Conservation (phyloP, 2,329 filamentous ascomycete genomes). For the Phialocephala subalpina region DNA sequence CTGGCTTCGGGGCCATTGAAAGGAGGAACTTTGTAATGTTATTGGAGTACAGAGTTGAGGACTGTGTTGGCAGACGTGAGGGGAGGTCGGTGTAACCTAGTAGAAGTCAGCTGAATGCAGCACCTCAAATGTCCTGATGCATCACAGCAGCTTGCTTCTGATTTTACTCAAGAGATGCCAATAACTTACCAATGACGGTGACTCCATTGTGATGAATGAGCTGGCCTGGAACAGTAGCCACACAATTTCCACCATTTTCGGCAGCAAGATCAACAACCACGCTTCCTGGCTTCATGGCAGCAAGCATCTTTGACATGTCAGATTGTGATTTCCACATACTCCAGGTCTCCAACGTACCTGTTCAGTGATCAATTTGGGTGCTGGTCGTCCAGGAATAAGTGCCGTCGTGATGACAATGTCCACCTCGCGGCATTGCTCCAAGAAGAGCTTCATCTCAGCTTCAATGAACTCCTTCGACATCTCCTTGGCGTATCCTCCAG, state of each 20-base stretch:
- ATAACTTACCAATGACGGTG: slow-evolving; percentile 76
- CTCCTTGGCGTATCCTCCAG: slow-evolving; percentile 89
- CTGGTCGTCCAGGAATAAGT: slow-evolving; percentile 84
- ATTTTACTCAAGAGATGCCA: not conserved
- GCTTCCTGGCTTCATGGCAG: slow-evolving; percentile 83
- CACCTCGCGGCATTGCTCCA: slow-evolving; percentile 85
- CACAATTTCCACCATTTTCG: slow-evolving; percentile 88
- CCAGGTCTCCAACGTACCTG: slow-evolving; percentile 49
- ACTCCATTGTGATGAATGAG: slow-evolving; percentile 77
- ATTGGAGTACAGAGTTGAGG: slow-evolving; percentile 90
- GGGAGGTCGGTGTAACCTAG: slow-evolving; percentile 85
- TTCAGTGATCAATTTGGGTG: slow-evolving; percentile 85
- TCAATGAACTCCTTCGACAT: slow-evolving; percentile 96
- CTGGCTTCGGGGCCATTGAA: slow-evolving; percentile 80
- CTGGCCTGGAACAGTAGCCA: slow-evolving; percentile 79
- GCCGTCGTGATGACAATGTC: slow-evolving; percentile 94
- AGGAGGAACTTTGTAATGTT: slow-evolving; percentile 91
- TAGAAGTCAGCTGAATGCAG: not conserved
- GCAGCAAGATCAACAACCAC: slow-evolving; percentile 89
- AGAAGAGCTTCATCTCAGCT: slow-evolving; percentile 91
- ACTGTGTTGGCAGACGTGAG: slow-evolving; percentile 85
- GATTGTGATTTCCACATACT: slow-evolving; percentile 52
- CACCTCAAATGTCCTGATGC: not conserved
- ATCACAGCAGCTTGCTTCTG: slow-evolving; percentile 34
- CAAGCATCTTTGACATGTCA: slow-evolving; percentile 60